Conservation (phyloP, 2,329 filamentous ascomycete species). For the Colletotrichum lini region DNA sequence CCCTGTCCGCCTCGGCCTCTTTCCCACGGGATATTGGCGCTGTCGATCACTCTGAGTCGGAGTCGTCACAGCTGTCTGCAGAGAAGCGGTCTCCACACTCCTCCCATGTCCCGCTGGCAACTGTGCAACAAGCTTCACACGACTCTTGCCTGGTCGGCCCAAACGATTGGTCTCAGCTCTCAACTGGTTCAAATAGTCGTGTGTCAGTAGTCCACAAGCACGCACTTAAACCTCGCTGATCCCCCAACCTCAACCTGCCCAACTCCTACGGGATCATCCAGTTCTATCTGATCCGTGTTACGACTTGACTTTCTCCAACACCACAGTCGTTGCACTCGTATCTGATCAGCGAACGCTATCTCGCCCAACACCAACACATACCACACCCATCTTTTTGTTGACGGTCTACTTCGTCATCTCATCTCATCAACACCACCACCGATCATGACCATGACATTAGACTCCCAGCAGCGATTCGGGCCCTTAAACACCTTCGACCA, state of each 20-base stretch:
- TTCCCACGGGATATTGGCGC: constrained; percentile 64
- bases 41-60: constrained; percentile 68
- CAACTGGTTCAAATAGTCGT: constrained; percentile 47
- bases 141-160: constrained; percentile 53
- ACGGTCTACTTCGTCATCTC: constrained; percentile 37
- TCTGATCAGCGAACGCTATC: constrained; percentile 65
- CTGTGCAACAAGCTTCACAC: constrained; percentile 60
- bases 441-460: constrained; percentile 96
- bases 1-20: constrained; percentile 62
- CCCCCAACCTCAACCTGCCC: constrained; percentile 56
- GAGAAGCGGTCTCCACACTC: constrained; percentile 53
- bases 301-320: constrained; percentile 60
- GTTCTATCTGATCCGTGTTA: constrained; percentile 52
- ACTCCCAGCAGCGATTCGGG: constrained; percentile 86
- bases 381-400: constrained; percentile 27
- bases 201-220: constrained; percentile 44
- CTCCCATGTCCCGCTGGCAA: constrained; percentile 57
- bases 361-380: constrained; percentile 44
- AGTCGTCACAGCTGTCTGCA: constrained; percentile 64
- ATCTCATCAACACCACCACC: constrained; percentile 38
- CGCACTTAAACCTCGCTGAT: constrained; percentile 66
- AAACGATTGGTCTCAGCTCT: constrained; percentile 57
- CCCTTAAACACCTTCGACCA: constrained; percentile 81
- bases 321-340: constrained; percentile 61
- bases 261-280: constrained; percentile 50